A percentile compares a stretch with the other conserved stretches of the same genome.
Conservation (phyloP, 306 rosid species). For the Dicorynia guianensis region DNA sequence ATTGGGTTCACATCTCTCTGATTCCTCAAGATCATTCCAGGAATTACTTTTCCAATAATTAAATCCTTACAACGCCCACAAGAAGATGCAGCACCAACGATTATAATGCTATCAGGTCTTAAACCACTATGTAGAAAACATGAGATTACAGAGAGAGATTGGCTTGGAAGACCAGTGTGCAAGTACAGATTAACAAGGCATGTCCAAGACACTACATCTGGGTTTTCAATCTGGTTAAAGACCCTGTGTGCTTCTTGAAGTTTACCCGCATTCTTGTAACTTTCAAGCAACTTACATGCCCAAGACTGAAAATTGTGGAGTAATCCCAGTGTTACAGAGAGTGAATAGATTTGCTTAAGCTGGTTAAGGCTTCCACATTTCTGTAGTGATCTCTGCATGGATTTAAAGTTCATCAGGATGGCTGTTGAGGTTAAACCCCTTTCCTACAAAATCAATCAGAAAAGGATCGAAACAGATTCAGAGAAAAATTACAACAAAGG, state of each 20-base stretch:
- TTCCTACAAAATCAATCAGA: too few relatives aligned
- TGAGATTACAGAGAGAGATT: slow-evolving; percentile 34
- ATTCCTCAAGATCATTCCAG: slow-evolving; percentile 39
- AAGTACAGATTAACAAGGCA: slow-evolving; percentile 39
- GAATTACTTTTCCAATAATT: slow-evolving; percentile 34
- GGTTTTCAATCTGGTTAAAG: slow-evolving; percentile 30
- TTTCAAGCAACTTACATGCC: slow-evolving; percentile 36
- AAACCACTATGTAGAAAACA: background rate
- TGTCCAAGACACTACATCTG: slow-evolving; percentile 43
- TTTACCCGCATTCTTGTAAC: slow-evolving; percentile 42
- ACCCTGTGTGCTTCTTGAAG: slow-evolving; percentile 12
- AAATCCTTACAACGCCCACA: slow-evolving; percentile 39
- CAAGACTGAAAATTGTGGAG: slow-evolving; percentile 13
- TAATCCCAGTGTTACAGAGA: slow-evolving; percentile 32
- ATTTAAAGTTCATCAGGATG: slow-evolving; percentile 14
- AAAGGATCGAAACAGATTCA: too few relatives aligned
- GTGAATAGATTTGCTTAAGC: slow-evolving; percentile 33
- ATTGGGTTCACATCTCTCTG: slow-evolving; percentile 18
- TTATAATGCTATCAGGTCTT: slow-evolving; percentile 32
- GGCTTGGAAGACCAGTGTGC: slow-evolving; percentile 22
- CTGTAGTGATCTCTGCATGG: slow-evolving; percentile 24
- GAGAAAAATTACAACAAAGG: too few relatives aligned
- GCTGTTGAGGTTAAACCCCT: too few relatives aligned
- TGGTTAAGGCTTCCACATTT: slow-evolving; percentile 23
- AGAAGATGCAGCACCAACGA: slow-evolving; percentile 38